Base-by-base conservation (phyloP, 169 alveolate species). In the Eimeria acervulina region DNA sequence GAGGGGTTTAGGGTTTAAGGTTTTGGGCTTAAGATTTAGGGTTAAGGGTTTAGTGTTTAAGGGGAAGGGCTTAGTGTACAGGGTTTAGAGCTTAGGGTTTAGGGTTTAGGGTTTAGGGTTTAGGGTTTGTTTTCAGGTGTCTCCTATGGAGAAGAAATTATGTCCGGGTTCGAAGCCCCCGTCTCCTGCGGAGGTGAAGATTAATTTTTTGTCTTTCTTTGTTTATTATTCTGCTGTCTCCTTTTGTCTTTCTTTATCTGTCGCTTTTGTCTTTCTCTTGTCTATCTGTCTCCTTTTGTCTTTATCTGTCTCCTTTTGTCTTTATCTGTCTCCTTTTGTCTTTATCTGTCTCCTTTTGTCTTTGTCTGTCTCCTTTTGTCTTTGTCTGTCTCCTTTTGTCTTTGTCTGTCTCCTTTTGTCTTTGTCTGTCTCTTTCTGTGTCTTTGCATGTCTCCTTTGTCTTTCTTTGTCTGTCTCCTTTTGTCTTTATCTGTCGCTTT, bases 91-190 rank as follows among this genome's bases (percentile, higher is more conserved):
- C 36, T 36, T 72, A 36, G 83, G 52, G 83, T 33, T 72, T 72
- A 72, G 83, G 83, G 52, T 33, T 36, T 72, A 36, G 83, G 83
- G 83, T 72, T 72, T 72, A 72, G 83, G 83, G 83, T 72, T 38
- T 72, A 19, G 42, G 51, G 51, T 33, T 28, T 15, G 26, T 17
- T 17, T 72, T 72, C n/a, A 36, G 26, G 83, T 15, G 51, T 2
- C 26, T 72, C 28, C 12, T 47, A 12, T 47, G 47, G 51, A 72
- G 51, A 72, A 72, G 26, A 72, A 72, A 3, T 31, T 28, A 28
- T 72, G 51, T 61, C n/a, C 28, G 4, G 84, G 84, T 1, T 4
- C 21, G 28, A 72, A 31, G 28, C 84, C 84, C 52, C 52, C 17
- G 52, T 33, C 84, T 33, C 55, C 84, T 23, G 36, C 2, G 36